Evolutionary conservation across 202 grass and related monocot species (phyloP).

Genomic region (Schoenoplectus tabernaemontani): DNA sequence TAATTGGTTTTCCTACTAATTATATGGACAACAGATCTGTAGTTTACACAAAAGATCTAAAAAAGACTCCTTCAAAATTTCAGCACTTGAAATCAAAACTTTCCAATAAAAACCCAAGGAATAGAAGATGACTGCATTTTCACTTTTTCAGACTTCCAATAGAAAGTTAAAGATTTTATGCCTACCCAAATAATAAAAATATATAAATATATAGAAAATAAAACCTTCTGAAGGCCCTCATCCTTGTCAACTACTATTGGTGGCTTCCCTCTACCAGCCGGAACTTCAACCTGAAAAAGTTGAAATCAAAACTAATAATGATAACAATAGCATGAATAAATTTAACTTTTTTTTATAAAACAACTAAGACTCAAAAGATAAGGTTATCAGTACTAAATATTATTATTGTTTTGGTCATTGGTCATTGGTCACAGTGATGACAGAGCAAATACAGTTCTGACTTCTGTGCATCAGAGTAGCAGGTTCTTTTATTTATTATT

Average conservation of each 20-base stretch:
- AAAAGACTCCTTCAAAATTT: too few relatives aligned
- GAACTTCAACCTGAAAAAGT: conserved; percentile 68
- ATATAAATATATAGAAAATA: conserved; percentile 5
- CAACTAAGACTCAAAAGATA: too few relatives aligned
- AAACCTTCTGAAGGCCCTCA: conserved; percentile 79
- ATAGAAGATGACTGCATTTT: too few relatives aligned
- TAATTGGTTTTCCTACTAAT: background rate
- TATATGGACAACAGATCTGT: background rate
- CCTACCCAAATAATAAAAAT: background rate
- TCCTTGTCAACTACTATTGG: conserved; percentile 62
- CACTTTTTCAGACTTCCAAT: too few relatives aligned
- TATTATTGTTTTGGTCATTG: background rate
- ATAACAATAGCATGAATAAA: conserved; percentile 20
- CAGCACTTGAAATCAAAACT: too few relatives aligned
- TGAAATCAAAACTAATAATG: background rate
- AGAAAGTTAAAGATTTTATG: too few relatives aligned
- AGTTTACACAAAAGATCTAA: too few relatives aligned
- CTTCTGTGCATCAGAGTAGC: background rate
- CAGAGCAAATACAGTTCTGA: background rate
- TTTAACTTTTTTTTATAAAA: background rate
- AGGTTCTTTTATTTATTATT: background rate
- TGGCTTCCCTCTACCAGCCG: conserved; percentile 74
- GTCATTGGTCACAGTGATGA: too few relatives aligned
- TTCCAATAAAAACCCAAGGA: too few relatives aligned
- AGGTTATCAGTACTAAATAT: too few relatives aligned